Percentiles rank a stretch among this genome's conserved stretches.
These are phyloP conservation scores for Penicillium corylophilum DNA, from an alignment of 2,329 filamentous ascomycete species.

Conservation along the genomic window DNA sequence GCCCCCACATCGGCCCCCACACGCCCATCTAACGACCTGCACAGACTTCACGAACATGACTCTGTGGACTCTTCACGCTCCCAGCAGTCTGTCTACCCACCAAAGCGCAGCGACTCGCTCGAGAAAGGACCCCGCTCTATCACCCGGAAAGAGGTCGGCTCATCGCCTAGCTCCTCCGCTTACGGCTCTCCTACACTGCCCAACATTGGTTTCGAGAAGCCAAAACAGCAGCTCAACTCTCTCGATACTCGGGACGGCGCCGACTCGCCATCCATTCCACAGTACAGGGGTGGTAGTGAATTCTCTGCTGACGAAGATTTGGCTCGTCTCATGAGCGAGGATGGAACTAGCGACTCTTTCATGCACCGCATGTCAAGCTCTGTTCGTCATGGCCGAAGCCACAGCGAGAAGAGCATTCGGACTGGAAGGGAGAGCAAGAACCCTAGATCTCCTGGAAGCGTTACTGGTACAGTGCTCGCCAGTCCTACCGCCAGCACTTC, in stretches of 20 bases:
- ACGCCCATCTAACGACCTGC: conserved; percentile 60
- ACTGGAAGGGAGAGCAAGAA: conserved; percentile 63
- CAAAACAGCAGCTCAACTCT: conserved; percentile 40
- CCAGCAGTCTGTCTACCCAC: conserved; percentile 39
- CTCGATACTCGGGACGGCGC: conserved; percentile 49
- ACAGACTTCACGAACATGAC: conserved; percentile 54
- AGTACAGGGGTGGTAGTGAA: conserved; percentile 66
- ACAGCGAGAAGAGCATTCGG: conserved; percentile 66
- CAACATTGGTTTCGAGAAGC: conserved; percentile 19
- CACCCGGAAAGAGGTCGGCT: conserved; percentile 62
- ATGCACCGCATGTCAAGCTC: conserved; percentile 88
- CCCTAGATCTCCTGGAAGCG: conserved; percentile 63
- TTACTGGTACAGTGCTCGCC: conserved; percentile 61
- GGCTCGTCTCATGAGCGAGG: conserved; percentile 78
- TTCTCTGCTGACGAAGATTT: conserved; percentile 96
- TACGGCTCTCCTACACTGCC: conserved; percentile 42
- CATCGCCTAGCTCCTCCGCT: conserved; percentile 34
- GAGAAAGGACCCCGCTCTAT: conserved; percentile 54
- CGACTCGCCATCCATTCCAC: conserved; percentile 65
- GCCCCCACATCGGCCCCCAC: conserved; percentile 39
- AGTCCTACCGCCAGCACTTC: conserved; percentile 68
- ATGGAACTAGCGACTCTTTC: conserved; percentile 69
- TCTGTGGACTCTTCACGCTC: conserved; percentile 43
- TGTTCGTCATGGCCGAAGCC: conserved; percentile 87
- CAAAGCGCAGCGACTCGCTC: conserved; percentile 62